Percentiles rank a stretch among this genome's conserved stretches.
Evolutionary conservation across 306 rosid genomes (phyloP).

Genomic region (Trifolium dubium): DNA sequence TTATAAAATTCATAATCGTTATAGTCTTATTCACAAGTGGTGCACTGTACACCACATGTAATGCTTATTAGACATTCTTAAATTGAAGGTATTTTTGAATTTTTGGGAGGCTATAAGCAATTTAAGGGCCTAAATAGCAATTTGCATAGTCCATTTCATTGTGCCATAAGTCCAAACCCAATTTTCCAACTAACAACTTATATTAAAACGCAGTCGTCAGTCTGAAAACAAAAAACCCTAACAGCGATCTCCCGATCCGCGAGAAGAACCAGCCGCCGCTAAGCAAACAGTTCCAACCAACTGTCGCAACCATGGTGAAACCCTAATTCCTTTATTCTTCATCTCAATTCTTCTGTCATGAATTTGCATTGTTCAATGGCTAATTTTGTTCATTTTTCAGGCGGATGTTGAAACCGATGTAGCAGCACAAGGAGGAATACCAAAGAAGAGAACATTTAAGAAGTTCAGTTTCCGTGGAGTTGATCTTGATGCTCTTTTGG

Average conservation of each 20-base stretch:
- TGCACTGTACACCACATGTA: too few species aligned
- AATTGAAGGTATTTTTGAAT: too few species aligned
- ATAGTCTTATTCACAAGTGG: too few species aligned
- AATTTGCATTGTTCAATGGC: not conserved
- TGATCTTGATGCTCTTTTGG: conserved; percentile 78
- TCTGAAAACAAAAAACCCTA: not conserved
- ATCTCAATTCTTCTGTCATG: not conserved
- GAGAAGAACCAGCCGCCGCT: not conserved
- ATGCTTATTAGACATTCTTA: too few species aligned
- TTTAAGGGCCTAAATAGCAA: too few species aligned
- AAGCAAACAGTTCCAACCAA: not conserved
- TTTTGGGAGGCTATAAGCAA: too few species aligned
- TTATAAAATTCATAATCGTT: too few species aligned
- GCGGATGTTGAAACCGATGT: conserved; percentile 45
- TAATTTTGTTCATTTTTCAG: conserved; percentile 10
- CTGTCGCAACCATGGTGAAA: conserved; percentile 15
- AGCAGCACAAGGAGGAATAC: conserved; percentile 37
- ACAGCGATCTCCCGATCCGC: not conserved
- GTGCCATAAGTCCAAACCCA: not conserved
- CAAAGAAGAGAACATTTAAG: conserved; percentile 89
- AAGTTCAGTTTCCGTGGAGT: conserved; percentile 87
- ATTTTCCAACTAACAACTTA: not conserved
- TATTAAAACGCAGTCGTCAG: not conserved
- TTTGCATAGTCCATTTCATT: too few species aligned
- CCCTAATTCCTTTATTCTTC: not conserved